phyloP scores from a whole-genome alignment of 345 rosid species.

The Clausena lansium region DNA sequence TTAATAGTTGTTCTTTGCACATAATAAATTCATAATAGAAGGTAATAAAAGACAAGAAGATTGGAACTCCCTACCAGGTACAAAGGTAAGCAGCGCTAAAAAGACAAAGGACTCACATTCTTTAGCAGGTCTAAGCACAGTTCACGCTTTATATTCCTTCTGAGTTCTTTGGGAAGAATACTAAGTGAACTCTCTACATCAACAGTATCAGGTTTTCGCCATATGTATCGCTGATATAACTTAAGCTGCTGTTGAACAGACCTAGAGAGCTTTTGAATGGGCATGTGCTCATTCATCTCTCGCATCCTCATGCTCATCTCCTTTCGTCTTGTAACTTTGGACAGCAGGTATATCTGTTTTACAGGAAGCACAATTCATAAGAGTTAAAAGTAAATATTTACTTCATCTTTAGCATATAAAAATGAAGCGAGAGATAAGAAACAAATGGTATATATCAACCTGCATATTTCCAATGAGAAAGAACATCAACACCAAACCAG shows the following conservation, averaged over 20 bases:
- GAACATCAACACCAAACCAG: not conserved
- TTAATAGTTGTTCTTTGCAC: too few species aligned
- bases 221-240: not conserved
- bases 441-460: not conserved
- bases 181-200: not conserved
- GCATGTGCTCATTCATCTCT: not conserved
- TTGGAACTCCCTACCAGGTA: not conserved
- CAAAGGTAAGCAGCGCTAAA: not conserved
- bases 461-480: constrained; percentile 15
- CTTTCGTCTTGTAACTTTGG: not conserved
- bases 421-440: too few species aligned
- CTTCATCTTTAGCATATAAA: too few species aligned
- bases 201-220: not conserved
- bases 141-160: constrained; percentile 1
- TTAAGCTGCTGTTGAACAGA: not conserved
- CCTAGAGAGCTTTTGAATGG: not conserved
- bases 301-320: not conserved
- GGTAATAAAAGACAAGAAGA: too few species aligned
- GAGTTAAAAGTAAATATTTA: not conserved
- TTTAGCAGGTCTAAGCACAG: not conserved
- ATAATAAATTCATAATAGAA: too few species aligned
- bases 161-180: constrained; percentile 5
- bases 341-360: not conserved
- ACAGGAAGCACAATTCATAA: not conserved
- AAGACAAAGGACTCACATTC: not conserved